Evolutionary conservation across 805 yeast genomes (phyloP), one percentile per base, ranked within the genome.

Genomic region (Ogataea thermomethanolica): DNA sequence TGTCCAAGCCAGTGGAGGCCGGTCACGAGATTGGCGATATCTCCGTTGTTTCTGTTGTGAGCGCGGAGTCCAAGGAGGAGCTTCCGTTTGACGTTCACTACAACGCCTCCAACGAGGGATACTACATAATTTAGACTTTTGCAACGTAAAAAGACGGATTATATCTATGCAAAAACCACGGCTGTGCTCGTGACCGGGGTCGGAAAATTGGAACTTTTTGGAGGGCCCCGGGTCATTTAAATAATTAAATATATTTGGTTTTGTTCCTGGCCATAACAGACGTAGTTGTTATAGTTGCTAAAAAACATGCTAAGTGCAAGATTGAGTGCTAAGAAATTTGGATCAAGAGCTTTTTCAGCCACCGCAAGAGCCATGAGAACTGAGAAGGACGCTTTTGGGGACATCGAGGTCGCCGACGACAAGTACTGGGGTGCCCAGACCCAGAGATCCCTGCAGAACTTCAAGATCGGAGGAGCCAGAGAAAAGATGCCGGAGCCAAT

Each of bases 351-450:
- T 15, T 61, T 61, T 43, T 57, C 66, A 5, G 42, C 61, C 21
- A 49, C 64, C 12, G 37, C 53, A 33, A 49, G 39, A 27, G 55
- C 51, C 34, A 55, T 55, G 57, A 79, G 99, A 71, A 78, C 76
- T 42, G 99, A 91, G 66, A 75, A 88, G 44, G 99, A 91, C 69
- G 98, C 98, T 37, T 93, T 91, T 59, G 99, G 99, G 54, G 96
- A 87, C 62, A 84, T 93, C 59, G 88, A 89, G 62, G 99, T 91
- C 37, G 89, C 86, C 44, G 70, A 78, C 49, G 76, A 85, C 56
- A 81, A 78, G 65, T 91, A 91, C 75, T 91, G 96, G 91, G 99
- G 99, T 46, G 98, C 98, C 32, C 99, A 93, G 70, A 93, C 99
- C 47, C 90, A 85, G 59, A 80, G 98, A 69, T 90, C 98, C 14